Conservation (phyloP, 2,329 filamentous ascomycete species). For the Hymenoscyphus salicellus region DNA sequence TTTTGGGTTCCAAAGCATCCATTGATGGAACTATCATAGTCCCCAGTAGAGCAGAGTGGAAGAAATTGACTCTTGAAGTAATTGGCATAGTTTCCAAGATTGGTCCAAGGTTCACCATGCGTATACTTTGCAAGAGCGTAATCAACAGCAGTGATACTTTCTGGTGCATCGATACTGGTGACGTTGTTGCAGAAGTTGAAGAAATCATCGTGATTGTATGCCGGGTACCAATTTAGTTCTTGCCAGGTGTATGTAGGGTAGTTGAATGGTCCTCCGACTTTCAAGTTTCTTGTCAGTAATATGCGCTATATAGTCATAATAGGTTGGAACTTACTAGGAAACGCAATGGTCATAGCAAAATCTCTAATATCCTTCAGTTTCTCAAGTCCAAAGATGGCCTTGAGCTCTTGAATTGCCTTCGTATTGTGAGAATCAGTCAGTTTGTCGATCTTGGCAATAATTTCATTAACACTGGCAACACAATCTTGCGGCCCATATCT, state of each 20-base stretch:
- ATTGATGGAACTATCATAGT: slow-evolving; percentile 38
- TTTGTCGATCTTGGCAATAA: slow-evolving; percentile 49
- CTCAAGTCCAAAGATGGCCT: slow-evolving; percentile 47
- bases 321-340: slow-evolving; percentile 34
- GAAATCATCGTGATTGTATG: slow-evolving; percentile 45
- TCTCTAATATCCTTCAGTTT: slow-evolving; percentile 44
- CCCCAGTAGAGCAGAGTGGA: slow-evolving; percentile 42
- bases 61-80: slow-evolving; percentile 48
- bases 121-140: slow-evolving; percentile 48
- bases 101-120: slow-evolving; percentile 47
- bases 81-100: slow-evolving; percentile 50
- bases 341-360: slow-evolving; percentile 48
- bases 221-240: slow-evolving; percentile 49
- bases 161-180: slow-evolving; percentile 45
- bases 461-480: slow-evolving; percentile 46
- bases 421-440: slow-evolving; percentile 44
- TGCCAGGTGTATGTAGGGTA: slow-evolving; percentile 53
- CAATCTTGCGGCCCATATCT: slow-evolving; percentile 50
- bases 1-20: slow-evolving; percentile 45
- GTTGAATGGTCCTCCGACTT: slow-evolving; percentile 45
- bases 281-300: neutral
- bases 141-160: slow-evolving; percentile 45
- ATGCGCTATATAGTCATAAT: neutral
- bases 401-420: slow-evolving; percentile 44
- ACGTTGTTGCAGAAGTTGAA: slow-evolving; percentile 52